These are phyloP conservation scores for Gorgonomyces haynaldii DNA, from an alignment of 192 early-diverging fungal genomes.

Conservation along the genomic window DNA sequence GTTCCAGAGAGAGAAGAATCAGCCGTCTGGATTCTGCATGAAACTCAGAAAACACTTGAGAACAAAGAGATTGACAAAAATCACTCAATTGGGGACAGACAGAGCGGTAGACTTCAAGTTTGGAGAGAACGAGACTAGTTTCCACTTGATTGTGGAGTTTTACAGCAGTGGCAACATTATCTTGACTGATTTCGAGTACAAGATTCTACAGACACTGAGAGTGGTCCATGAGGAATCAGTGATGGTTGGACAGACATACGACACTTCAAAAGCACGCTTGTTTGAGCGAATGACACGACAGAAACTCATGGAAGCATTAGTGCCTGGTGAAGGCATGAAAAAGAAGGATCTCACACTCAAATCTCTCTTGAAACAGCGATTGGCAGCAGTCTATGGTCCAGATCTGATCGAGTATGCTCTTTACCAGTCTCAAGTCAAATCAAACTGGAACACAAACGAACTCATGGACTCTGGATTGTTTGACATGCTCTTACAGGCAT, in stretches of 20 bases:
- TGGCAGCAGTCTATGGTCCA: constrained; percentile 60
- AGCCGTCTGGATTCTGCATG: constrained; percentile 74
- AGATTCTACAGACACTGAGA: constrained; percentile 74
- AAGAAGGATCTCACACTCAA: constrained; percentile 16
- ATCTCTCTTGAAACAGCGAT: constrained; percentile 19
- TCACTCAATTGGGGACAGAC: constrained; percentile 82
- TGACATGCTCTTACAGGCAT: constrained; percentile 46
- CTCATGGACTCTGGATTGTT: constrained; percentile 42
- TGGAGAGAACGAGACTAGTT: constrained; percentile 49
- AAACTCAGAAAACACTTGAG: constrained; percentile 92
- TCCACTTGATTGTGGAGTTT: constrained; percentile 43
- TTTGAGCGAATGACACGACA: constrained; percentile 43
- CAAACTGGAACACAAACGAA: too few relatives aligned
- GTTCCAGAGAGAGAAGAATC: constrained; percentile 76
- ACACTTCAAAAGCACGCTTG: constrained; percentile 42
- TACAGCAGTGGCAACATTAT: constrained; percentile 83
- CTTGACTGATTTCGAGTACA: constrained; percentile 77
- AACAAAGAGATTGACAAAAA: constrained; percentile 60
- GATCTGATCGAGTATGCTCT: constrained; percentile 78
- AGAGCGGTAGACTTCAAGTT: constrained; percentile 90
- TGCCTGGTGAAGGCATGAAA: constrained; percentile 3
- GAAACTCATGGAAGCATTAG: constrained; percentile 40
- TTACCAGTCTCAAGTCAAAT: constrained; percentile 42
- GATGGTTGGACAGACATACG: constrained; percentile 68
- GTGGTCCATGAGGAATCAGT: constrained; percentile 65